Percentiles rank a stretch among this genome's conserved stretches.
Conservation (phyloP, 169 alveolate genomes). For the Eimeria falciformis region DNA sequence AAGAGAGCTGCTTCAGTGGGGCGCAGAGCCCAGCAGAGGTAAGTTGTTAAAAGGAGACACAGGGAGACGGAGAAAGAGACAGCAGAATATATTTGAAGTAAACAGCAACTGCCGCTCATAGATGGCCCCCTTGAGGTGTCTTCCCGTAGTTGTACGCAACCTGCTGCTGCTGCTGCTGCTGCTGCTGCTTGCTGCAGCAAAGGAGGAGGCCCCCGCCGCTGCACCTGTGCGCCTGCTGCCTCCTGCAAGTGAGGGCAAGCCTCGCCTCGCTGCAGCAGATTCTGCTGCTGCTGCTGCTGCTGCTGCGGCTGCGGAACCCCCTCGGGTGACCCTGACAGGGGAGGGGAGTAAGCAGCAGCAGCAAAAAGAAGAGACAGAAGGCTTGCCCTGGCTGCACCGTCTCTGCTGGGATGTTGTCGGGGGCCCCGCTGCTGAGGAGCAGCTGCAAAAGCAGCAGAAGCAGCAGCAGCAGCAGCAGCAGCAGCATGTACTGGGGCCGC, state of each 20-base stretch:
- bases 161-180: constrained; percentile 16
- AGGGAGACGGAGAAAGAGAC: neutral
- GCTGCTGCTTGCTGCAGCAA: constrained; percentile 53
- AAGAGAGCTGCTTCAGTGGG: constrained; percentile 3
- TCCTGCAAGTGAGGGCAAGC: neutral
- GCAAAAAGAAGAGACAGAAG: constrained; percentile 36
- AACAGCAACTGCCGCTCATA: too few species aligned
- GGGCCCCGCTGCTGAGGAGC: constrained; percentile 28
- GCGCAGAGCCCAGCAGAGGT: neutral
- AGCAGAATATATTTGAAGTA: neutral
- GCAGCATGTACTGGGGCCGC: constrained; percentile 18
- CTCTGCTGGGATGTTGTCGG: constrained; percentile 22
- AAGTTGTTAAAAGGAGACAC: neutral
- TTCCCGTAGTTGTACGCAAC: too few species aligned
- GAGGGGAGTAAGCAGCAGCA: constrained; percentile 42
- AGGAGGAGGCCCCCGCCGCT: constrained; percentile 7
- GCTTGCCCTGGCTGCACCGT: constrained; percentile 41
- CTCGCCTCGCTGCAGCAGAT: neutral
- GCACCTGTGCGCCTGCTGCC: constrained; percentile 7
- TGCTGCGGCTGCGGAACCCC: neutral
- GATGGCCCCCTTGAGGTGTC: too few species aligned
- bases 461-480: constrained; percentile 12
- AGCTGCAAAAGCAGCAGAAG: constrained; percentile 45
- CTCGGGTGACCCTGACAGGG: neutral
- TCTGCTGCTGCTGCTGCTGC: constrained; percentile 65